phyloP scores from a whole-genome alignment of 2,329 filamentous ascomycete genomes.

The Phaeosphaeria sp. region DNA sequence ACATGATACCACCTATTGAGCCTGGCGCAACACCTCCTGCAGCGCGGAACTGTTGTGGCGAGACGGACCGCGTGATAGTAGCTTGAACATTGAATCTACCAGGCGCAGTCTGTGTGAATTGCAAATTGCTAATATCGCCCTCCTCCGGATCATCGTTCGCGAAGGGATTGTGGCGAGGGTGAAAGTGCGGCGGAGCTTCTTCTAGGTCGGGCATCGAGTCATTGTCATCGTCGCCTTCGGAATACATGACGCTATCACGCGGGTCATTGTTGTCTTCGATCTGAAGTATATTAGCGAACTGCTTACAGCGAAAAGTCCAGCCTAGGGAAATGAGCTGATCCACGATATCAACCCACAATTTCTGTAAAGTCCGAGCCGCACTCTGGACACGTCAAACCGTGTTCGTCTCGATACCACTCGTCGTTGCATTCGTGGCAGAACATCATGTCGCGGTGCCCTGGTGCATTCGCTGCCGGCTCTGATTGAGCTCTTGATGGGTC shows the following conservation, averaged over 20 bases:
- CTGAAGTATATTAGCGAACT: conserved; percentile 37
- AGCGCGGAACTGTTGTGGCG: conserved; percentile 24
- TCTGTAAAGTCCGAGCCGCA: conserved; percentile 83
- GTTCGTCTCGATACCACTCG: conserved; percentile 80
- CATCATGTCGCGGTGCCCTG: conserved; percentile 68
- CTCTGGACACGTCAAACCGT: conserved; percentile 74
- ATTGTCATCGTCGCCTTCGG: conserved; percentile 38
- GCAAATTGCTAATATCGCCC: conserved; percentile 56
- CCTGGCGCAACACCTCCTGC: conserved; percentile 24
- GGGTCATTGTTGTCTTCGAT: conserved; percentile 68
- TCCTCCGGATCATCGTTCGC: conserved; percentile 58
- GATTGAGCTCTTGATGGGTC: conserved; percentile 24
- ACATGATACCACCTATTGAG: conserved; percentile 51
- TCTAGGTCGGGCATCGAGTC: conserved; percentile 38
- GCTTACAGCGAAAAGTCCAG: background rate
- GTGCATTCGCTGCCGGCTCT: conserved; percentile 21
- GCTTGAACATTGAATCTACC: conserved; percentile 44
- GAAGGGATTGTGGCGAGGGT: conserved; percentile 58
- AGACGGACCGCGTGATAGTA: conserved; percentile 42
- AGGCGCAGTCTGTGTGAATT: conserved; percentile 47
- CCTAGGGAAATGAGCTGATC: conserved; percentile 4
- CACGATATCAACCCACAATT: conserved; percentile 68
- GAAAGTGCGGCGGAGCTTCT: conserved; percentile 23
- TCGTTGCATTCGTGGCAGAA: conserved; percentile 83
- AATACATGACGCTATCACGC: conserved; percentile 51